Evolutionary conservation across 202 grass and related monocot genomes (phyloP).

Genomic region (Schoenoplectus triqueter): DNA sequence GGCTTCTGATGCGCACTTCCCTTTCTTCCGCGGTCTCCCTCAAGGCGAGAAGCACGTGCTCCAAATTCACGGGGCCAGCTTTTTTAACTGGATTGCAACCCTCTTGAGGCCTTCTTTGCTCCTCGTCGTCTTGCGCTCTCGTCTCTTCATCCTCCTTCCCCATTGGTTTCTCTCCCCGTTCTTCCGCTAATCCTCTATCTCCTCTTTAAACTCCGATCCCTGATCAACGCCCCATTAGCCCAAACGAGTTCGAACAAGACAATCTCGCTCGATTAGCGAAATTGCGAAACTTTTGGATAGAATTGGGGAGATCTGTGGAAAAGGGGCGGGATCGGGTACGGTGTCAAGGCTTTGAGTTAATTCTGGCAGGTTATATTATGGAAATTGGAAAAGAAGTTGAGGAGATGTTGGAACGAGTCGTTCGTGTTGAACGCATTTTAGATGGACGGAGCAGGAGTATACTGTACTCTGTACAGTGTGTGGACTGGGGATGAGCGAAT

Average conservation of each 20-base stretch:
- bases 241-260: not conserved
- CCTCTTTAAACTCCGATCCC: not conserved
- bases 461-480: not conserved
- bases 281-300: not conserved
- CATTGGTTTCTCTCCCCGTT: not conserved
- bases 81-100: constrained; percentile 54
- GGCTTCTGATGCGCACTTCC: constrained; percentile 69
- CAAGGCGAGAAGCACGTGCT: constrained; percentile 75
- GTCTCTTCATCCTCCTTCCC: constrained; percentile 29
- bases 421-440: not conserved
- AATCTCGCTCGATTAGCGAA: not conserved
- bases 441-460: not conserved
- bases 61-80: constrained; percentile 54
- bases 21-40: constrained; percentile 73
- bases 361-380: not conserved
- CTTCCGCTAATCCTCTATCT: not conserved
- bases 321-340: not conserved
- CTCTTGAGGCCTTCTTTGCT: constrained; percentile 11
- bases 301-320: constrained; percentile 16
- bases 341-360: not conserved
- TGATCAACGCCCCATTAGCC: not conserved
- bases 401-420: not conserved
- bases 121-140: not conserved
- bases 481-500: not conserved
- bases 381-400: constrained; percentile 4